Conservation (phyloP, 805 yeast genomes). For the Blastobotrys muscicola region DNA sequence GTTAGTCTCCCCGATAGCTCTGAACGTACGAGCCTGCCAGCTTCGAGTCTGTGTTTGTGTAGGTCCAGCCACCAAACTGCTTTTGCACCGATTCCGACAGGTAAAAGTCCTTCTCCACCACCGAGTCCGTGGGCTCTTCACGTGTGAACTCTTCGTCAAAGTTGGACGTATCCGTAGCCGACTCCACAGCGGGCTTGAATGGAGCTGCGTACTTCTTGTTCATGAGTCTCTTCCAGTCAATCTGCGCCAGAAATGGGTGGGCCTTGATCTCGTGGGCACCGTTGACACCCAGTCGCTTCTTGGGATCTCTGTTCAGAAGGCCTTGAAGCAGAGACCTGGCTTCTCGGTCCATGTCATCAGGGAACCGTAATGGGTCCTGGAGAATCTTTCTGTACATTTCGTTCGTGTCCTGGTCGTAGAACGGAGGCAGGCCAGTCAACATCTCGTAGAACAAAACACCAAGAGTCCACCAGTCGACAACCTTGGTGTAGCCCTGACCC, state of each 20-base stretch:
- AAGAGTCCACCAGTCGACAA: constrained; percentile 98
- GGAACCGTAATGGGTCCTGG: constrained; percentile 82
- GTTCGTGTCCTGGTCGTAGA: constrained; percentile 87
- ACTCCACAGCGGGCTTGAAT: constrained; percentile 82
- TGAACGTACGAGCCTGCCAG: constrained; percentile 16
- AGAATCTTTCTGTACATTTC: constrained; percentile 90
- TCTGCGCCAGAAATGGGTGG: constrained; percentile 79
- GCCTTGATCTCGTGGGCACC: constrained; percentile 79
- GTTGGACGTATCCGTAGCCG: constrained; percentile 82
- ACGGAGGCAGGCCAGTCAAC: constrained; percentile 96
- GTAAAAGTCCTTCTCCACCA: constrained; percentile 68
- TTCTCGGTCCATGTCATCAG: constrained; percentile 75
- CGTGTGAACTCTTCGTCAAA: constrained; percentile 81
- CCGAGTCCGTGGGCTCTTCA: constrained; percentile 91
- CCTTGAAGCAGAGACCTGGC: constrained; percentile 73
- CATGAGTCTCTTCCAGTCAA: constrained; percentile 79
- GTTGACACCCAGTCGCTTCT: constrained; percentile 59
- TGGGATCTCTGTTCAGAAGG: constrained; percentile 77
- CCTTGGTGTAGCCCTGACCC: constrained; percentile 90
- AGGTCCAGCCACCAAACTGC: constrained; percentile 99
- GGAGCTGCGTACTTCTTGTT: constrained; percentile 91
- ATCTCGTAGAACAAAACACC: constrained; percentile 91
- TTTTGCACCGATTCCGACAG: constrained; percentile 91
- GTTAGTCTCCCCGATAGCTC: too few relatives aligned
- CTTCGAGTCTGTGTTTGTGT: constrained; percentile 31